A percentile compares a stretch with the other conserved stretches of the same genome.
Conservation (phyloP, 345 rosid species). For the Populus tremula region DNA sequence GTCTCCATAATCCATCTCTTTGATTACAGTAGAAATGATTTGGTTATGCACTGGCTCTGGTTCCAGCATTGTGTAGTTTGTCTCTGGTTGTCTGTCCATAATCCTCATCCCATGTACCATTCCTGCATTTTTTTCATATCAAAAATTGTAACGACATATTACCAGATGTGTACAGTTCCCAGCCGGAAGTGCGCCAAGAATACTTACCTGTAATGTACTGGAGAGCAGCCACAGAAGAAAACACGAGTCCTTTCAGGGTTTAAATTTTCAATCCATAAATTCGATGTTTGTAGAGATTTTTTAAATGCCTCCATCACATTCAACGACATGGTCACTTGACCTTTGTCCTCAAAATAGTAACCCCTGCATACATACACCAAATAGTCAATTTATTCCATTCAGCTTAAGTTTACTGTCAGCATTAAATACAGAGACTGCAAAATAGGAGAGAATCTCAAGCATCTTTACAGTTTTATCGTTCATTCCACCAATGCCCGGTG, state of each 20-base stretch:
- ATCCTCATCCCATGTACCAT: slow-evolving; percentile 62
- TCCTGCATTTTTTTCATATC: slow-evolving; percentile 22
- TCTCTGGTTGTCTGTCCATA: slow-evolving; percentile 53
- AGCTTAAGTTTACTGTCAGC: background rate
- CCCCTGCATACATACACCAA: slow-evolving; percentile 40
- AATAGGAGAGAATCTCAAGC: slow-evolving; percentile 16
- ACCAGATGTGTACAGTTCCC: background rate
- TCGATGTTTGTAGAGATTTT: slow-evolving; percentile 66
- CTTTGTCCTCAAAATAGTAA: slow-evolving; percentile 62
- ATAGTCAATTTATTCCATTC: background rate
- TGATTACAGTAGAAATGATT: slow-evolving; percentile 45
- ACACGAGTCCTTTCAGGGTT: slow-evolving; percentile 48
- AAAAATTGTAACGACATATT: background rate
- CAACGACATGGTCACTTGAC: slow-evolving; percentile 58
- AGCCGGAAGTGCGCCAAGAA: background rate
- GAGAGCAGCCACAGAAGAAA: slow-evolving; percentile 78
- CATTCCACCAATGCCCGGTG: slow-evolving; percentile 87
- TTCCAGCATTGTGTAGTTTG: slow-evolving; percentile 35
- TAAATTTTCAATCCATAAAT: slow-evolving; percentile 55
- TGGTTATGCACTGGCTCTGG: slow-evolving; percentile 53
- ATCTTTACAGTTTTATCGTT: slow-evolving; percentile 50
- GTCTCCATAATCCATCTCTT: slow-evolving; percentile 40
- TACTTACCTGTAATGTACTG: slow-evolving; percentile 72
- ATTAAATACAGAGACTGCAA: background rate
- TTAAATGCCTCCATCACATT: slow-evolving; percentile 59